phyloP scores from a whole-genome alignment of 108 stramenopile species.

The Fragilaria crotonensis region DNA sequence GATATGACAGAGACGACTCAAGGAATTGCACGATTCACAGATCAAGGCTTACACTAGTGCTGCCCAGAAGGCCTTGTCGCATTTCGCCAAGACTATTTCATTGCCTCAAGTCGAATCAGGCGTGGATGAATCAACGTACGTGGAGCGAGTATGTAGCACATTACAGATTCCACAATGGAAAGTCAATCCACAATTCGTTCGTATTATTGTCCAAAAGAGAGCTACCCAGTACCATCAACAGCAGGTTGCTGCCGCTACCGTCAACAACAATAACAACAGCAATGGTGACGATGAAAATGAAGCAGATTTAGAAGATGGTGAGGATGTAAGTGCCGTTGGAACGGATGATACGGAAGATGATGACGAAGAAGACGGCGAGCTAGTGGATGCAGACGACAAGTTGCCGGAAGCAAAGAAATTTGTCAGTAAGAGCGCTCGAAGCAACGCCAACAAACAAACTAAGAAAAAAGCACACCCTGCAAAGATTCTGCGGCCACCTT shows the following conservation, averaged over 20 bases:
- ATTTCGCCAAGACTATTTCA: neutral
- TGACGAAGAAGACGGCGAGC: neutral
- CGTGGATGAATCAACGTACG: neutral
- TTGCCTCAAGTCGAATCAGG: neutral
- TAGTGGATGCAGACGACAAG: no score
- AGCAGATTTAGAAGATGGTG: neutral
- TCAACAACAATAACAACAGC: neutral
- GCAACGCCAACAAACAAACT: no score
- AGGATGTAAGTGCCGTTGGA: neutral
- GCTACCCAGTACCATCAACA: neutral
- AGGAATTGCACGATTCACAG: conserved; percentile 1
- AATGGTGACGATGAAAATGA: neutral
- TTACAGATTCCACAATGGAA: neutral
- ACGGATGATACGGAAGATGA: neutral
- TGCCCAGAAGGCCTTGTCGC: neutral
- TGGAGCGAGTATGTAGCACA: neutral
- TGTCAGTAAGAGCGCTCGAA: neutral
- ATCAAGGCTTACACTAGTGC: neutral
- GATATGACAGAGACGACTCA: neutral
- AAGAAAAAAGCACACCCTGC: no score
- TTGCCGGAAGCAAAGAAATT: neutral
- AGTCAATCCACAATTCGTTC: neutral
- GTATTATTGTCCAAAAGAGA: neutral
- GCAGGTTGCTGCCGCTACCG: neutral
- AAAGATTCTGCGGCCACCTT: no score